A percentile compares a stretch with the other conserved stretches of the same genome.
phyloP scores from a whole-genome alignment of 1,139 yeast genomes.

The Sugiyamaella paludigena region DNA sequence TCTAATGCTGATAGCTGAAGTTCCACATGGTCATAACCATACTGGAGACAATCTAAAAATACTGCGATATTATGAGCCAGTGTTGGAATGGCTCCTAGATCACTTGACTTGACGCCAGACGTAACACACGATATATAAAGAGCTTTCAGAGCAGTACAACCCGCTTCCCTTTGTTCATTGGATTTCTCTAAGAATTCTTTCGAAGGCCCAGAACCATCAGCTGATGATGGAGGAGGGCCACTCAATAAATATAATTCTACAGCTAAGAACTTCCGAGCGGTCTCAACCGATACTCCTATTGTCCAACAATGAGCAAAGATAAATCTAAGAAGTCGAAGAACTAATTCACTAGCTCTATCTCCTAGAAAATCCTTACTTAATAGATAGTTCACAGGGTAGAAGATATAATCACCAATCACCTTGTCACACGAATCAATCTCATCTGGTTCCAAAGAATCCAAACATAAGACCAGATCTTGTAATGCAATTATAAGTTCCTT shows the following conservation, averaged over 20 bases:
- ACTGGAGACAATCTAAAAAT: conserved; percentile 39
- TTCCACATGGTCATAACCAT: conserved; percentile 30
- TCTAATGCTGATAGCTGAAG: conserved; percentile 41
- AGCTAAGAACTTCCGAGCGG: conserved; percentile 52
- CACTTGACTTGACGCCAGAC: conserved; percentile 9
- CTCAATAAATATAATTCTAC: conserved; percentile 49
- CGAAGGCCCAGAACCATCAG: conserved; percentile 22
- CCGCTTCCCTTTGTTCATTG: conserved; percentile 44
- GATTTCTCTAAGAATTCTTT: conserved; percentile 33
- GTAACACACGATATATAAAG: conserved; percentile 40
- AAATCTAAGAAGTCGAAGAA: conserved; percentile 43
- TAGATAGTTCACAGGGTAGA: conserved; percentile 56
- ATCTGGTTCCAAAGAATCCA: conserved; percentile 21
- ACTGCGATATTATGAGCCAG: conserved; percentile 50
- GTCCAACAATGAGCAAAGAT: conserved; percentile 52
- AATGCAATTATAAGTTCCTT: conserved; percentile 36
- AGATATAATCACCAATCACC: conserved; percentile 58
- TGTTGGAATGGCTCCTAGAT: conserved; percentile 39
- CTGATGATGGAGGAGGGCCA: conserved; percentile 37
- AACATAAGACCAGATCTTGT: conserved; percentile 15
- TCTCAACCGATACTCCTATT: conserved; percentile 39
- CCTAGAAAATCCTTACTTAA: conserved; percentile 44
- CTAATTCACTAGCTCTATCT: conserved; percentile 45
- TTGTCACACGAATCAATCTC: conserved; percentile 14
- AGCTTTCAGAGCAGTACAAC: conserved; percentile 38